Percentiles rank a stretch among this genome's conserved stretches.
Evolutionary conservation across 225 moss, liverwort and hornwort species (phyloP).

Genomic region (Straminergon stramineum): DNA sequence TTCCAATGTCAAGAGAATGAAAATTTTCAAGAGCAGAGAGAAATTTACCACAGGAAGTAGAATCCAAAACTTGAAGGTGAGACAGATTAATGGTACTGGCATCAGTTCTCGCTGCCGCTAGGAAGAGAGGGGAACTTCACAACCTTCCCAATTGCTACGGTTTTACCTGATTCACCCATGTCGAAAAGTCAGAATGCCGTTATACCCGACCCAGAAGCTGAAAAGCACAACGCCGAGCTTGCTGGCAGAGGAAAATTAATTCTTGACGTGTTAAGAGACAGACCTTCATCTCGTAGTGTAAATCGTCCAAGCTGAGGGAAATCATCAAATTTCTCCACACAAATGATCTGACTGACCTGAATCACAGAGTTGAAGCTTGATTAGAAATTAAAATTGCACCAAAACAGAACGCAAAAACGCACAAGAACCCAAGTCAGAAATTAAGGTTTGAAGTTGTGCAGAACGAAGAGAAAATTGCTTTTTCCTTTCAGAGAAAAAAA

Average conservation of each 20-base stretch:
- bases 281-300: constrained; percentile 84
- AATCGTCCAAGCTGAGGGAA: constrained; percentile 91
- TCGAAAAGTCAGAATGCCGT: not conserved
- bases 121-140: constrained; percentile 44
- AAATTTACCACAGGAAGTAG: constrained; percentile 29
- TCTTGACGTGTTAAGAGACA: not conserved
- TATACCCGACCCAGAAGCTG: not conserved
- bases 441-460: not conserved
- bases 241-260: not conserved
- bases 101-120: constrained; percentile 44
- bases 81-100: constrained; percentile 37
- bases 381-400: not conserved
- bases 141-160: constrained; percentile 87
- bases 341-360: constrained; percentile 69
- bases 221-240: not conserved
- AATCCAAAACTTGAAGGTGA: constrained; percentile 6
- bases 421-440: not conserved
- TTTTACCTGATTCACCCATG: constrained; percentile 45
- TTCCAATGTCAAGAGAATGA: not conserved
- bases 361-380: not conserved
- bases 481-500: not conserved
- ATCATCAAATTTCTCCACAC: constrained; percentile 74
- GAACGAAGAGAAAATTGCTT: not conserved
- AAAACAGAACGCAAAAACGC: not conserved
- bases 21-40: not conserved